A percentile compares a stretch with the other conserved stretches of the same genome.
Conservation (phyloP, 2,329 filamentous ascomycete species). For the Pseudogymnoascus sp. region DNA sequence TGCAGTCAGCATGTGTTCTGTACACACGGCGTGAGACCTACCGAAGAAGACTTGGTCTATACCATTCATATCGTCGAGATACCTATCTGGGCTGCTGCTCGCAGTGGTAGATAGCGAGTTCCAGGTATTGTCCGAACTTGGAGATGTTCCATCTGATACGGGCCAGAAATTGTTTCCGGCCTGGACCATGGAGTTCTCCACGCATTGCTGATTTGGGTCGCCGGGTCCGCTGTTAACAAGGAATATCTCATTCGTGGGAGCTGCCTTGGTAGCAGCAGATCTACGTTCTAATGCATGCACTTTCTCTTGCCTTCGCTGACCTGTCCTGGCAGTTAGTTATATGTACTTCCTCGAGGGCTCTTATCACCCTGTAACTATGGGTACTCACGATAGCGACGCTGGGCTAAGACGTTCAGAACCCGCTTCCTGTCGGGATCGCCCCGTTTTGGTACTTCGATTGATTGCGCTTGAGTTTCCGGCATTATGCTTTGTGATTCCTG, state of each 20-base stretch:
- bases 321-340: not conserved
- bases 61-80: constrained; percentile 1
- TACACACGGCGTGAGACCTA: constrained; percentile 1
- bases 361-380: not conserved
- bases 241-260: constrained; percentile 3
- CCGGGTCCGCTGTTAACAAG: not conserved
- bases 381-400: constrained; percentile 12
- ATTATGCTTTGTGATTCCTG: constrained; percentile 10
- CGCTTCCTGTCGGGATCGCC: constrained; percentile 11
- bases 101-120: not conserved
- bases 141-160: constrained; percentile 7
- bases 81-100: constrained; percentile 1
- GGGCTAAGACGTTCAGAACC: constrained; percentile 12
- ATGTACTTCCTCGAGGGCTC: not conserved
- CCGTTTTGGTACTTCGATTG: not conserved
- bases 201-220: not conserved
- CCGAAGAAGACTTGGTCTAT: constrained; percentile 5
- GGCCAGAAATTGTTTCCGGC: not conserved
- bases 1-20: not conserved
- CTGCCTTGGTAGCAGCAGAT: not conserved
- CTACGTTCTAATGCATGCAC: constrained; percentile 11
- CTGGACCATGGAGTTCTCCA: not conserved
- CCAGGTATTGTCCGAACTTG: constrained; percentile 8
- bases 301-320: constrained; percentile 12
- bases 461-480: constrained; percentile 8